Evolutionary conservation across 768 basidiomycete species (phyloP).

Genomic region (Russula emetica): DNA sequence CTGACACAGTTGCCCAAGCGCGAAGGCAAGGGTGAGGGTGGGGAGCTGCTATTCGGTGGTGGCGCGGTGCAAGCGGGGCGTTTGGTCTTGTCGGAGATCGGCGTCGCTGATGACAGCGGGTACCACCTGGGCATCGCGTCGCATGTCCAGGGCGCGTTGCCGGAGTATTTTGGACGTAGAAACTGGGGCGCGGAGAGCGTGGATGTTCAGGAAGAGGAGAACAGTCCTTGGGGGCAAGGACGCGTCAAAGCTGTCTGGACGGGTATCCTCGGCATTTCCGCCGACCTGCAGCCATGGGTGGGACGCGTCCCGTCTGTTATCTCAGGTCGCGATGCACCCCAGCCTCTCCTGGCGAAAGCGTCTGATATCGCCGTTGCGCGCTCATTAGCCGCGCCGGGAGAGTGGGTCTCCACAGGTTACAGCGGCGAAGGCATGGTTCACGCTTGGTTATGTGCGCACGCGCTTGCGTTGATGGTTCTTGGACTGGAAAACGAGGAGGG

Average conservation of each 20-base stretch:
- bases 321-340: slow-evolving; percentile 34
- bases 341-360: slow-evolving; percentile 7
- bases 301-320: slow-evolving; percentile 53
- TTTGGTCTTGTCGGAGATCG: slow-evolving; percentile 33
- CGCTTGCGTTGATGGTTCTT: slow-evolving; percentile 57
- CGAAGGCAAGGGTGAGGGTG: slow-evolving; percentile 31
- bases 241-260: slow-evolving; percentile 58
- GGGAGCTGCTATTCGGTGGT: slow-evolving; percentile 65
- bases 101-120: slow-evolving; percentile 37
- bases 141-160: slow-evolving; percentile 48
- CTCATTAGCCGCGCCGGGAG: slow-evolving; percentile 43
- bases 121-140: slow-evolving; percentile 38
- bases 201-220: slow-evolving; percentile 30
- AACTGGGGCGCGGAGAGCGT: slow-evolving; percentile 44
- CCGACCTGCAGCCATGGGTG: slow-evolving; percentile 65
- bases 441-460: slow-evolving; percentile 59
- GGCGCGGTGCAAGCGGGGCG: slow-evolving; percentile 40
- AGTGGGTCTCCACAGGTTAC: slow-evolving; percentile 71
- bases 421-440: slow-evolving; percentile 72
- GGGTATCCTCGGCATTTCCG: slow-evolving; percentile 58
- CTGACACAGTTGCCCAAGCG: slow-evolving; percentile 51
- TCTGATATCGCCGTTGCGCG: slow-evolving; percentile 1
- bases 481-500: slow-evolving; percentile 37
- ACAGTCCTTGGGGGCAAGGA: slow-evolving; percentile 39
- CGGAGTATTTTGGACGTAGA: slow-evolving; percentile 47